Evolutionary conservation across 1,139 yeast species (phyloP).

Genomic region (Arxiozyma slooffiae): DNA sequence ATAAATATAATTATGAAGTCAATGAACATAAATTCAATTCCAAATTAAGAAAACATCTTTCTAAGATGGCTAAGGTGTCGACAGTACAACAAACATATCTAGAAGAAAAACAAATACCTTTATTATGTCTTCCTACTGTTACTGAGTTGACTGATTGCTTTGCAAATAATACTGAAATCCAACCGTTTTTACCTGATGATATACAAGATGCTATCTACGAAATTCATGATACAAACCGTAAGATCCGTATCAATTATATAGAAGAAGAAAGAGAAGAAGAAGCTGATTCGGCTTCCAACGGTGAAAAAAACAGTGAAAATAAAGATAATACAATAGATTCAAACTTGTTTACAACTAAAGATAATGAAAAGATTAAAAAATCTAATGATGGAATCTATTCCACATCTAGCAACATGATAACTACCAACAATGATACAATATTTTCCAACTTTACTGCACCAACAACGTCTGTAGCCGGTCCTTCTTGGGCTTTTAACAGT

Average conservation of each 20-base stretch:
- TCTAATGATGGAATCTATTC: not conserved
- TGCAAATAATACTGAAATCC: slow-evolving; percentile 54
- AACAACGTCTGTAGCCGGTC: slow-evolving; percentile 18
- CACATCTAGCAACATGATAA: slow-evolving; percentile 5
- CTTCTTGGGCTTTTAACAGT: slow-evolving; percentile 17
- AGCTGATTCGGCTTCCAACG: not conserved
- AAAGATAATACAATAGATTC: not conserved
- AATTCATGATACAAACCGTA: slow-evolving; percentile 38
- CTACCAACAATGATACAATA: slow-evolving; percentile 7
- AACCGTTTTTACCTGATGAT: slow-evolving; percentile 53
- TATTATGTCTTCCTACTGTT: slow-evolving; percentile 46
- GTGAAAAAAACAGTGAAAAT: not conserved
- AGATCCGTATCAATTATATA: slow-evolving; percentile 15
- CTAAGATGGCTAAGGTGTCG: slow-evolving; percentile 20
- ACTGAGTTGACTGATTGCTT: slow-evolving; percentile 50
- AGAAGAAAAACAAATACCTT: slow-evolving; percentile 20
- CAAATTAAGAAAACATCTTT: slow-evolving; percentile 34
- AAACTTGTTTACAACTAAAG: not conserved
- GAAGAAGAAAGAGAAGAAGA: slow-evolving; percentile 7
- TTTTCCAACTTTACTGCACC: slow-evolving; percentile 18
- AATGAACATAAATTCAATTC: slow-evolving; percentile 54
- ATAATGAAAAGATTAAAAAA: not conserved
- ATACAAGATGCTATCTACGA: slow-evolving; percentile 58
- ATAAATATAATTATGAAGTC: slow-evolving; percentile 76
- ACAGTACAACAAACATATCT: slow-evolving; percentile 14